Percentiles rank a stretch among this genome's conserved stretches.
phyloP scores from a whole-genome alignment of 148 eudicot genomes.

The Selenicereus undatus region DNA sequence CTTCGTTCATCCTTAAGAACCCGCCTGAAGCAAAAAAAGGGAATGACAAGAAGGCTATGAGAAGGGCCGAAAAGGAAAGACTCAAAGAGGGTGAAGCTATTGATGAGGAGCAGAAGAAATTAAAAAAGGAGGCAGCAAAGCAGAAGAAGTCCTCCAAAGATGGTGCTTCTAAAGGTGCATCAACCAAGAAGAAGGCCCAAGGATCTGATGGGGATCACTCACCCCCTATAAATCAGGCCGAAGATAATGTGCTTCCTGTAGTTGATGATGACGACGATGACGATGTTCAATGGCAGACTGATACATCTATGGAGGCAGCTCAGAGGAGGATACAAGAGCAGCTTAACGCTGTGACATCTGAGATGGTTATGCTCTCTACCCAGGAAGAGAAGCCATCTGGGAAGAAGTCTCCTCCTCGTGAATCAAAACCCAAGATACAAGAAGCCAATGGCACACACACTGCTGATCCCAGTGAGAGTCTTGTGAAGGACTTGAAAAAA shows the following conservation, averaged over 20 bases:
- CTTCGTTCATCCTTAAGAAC: conserved; percentile 63
- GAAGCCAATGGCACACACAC: conserved; percentile 12
- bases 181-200: conserved; percentile 53
- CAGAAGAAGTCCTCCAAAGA: conserved; percentile 51
- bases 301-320: conserved; percentile 69
- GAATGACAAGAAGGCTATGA: conserved; percentile 71
- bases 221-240: conserved; percentile 45
- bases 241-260: conserved; percentile 30
- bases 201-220: conserved; percentile 70
- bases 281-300: conserved; percentile 70
- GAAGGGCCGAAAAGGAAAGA: conserved; percentile 69
- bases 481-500: conserved; percentile 44
- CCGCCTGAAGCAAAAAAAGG: conserved; percentile 68
- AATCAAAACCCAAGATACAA: conserved; percentile 26
- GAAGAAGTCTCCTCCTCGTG: conserved; percentile 38
- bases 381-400: conserved; percentile 40
- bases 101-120: conserved; percentile 64
- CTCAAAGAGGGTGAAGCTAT: conserved; percentile 70
- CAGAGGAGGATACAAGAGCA: conserved; percentile 64
- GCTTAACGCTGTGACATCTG: conserved; percentile 65
- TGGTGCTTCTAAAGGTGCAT: conserved; percentile 28
- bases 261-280: conserved; percentile 42
- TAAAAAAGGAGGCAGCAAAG: conserved; percentile 56
- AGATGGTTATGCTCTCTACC: conserved; percentile 70
- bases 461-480: conserved; percentile 24